Evolutionary conservation across 129 eudicot genomes (phyloP).

Genomic region (Flaveria ramosissima): DNA sequence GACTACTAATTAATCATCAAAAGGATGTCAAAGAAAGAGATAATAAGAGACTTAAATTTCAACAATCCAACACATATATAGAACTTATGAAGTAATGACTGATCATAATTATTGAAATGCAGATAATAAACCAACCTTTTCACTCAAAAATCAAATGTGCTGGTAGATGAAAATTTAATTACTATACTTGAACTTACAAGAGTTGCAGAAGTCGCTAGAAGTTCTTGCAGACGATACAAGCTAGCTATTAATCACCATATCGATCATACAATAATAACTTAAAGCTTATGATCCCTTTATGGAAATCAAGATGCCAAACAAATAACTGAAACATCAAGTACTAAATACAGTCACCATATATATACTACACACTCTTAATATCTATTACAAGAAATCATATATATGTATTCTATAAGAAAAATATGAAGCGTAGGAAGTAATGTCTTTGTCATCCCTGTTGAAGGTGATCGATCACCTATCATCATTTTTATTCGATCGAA

Average conservation of each 20-base stretch:
- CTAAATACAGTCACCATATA: slow-evolving; percentile 29
- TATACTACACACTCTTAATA: slow-evolving; percentile 33
- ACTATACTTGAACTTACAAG: slow-evolving; percentile 15
- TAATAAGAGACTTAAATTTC: too few species aligned
- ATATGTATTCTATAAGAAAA: slow-evolving; percentile 21
- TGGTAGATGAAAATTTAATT: neutral
- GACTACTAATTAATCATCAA: too few species aligned
- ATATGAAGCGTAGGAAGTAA: slow-evolving; percentile 23
- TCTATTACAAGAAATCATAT: slow-evolving; percentile 35
- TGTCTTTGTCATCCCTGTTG: slow-evolving; percentile 12
- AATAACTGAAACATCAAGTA: slow-evolving; percentile 25
- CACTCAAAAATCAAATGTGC: neutral
- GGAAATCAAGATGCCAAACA: slow-evolving; percentile 28
- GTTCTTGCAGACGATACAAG: slow-evolving; percentile 24
- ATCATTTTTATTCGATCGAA: slow-evolving; percentile 37
- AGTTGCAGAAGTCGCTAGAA: slow-evolving; percentile 16
- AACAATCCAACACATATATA: too few species aligned
- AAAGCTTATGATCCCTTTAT: slow-evolving; percentile 10
- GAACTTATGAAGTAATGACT: too few species aligned
- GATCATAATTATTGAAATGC: neutral
- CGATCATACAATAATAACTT: neutral
- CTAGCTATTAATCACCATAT: slow-evolving; percentile 17
- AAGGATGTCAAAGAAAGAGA: too few species aligned
- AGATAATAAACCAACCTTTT: neutral
- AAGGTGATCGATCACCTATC: slow-evolving; percentile 18